Percentiles rank a stretch among this genome's conserved stretches.
phyloP scores from a whole-genome alignment of 306 rosid species.

The Fagus crenata region DNA sequence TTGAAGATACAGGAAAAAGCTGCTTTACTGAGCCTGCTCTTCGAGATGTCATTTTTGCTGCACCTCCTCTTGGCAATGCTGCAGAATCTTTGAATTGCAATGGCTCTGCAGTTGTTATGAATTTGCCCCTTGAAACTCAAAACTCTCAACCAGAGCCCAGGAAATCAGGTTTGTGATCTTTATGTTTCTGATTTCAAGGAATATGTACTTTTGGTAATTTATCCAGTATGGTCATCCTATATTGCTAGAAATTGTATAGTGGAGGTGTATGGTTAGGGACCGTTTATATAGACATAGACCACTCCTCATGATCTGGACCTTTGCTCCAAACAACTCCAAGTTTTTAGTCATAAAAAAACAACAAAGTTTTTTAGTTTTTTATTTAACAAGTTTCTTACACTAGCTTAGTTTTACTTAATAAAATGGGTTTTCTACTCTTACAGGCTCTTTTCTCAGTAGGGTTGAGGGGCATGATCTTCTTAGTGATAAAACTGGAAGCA shows the following conservation, averaged over 20 bases:
- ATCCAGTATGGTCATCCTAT: slow-evolving; percentile 19
- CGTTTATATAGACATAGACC: neutral
- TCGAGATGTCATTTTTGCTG: slow-evolving; percentile 54
- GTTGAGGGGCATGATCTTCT: slow-evolving; percentile 36
- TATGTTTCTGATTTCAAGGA: neutral
- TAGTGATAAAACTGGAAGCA: slow-evolving; percentile 35
- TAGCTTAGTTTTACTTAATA: slow-evolving; percentile 5
- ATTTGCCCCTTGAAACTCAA: slow-evolving; percentile 19
- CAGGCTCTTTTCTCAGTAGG: slow-evolving; percentile 57
- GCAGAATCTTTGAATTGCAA: slow-evolving; percentile 38
- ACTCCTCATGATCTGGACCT: neutral
- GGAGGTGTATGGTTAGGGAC: slow-evolving; percentile 11
- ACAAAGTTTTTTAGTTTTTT: neutral
- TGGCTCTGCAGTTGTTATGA: slow-evolving; percentile 24
- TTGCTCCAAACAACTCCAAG: neutral
- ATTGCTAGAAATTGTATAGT: slow-evolving; percentile 3
- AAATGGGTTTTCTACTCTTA: slow-evolving; percentile 31
- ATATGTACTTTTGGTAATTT: slow-evolving; percentile 21
- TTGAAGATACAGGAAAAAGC: slow-evolving; percentile 65
- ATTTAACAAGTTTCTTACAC: neutral
- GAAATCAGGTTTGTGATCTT: slow-evolving; percentile 46
- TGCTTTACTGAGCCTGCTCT: slow-evolving; percentile 69
- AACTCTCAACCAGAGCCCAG: slow-evolving; percentile 30
- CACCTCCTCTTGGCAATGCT: slow-evolving; percentile 36
- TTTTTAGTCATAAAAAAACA: neutral